Percentiles rank a stretch among this genome's conserved stretches.
phyloP scores from a whole-genome alignment of 2,329 filamentous ascomycete genomes.

The Neofusicoccum umdonicola region DNA sequence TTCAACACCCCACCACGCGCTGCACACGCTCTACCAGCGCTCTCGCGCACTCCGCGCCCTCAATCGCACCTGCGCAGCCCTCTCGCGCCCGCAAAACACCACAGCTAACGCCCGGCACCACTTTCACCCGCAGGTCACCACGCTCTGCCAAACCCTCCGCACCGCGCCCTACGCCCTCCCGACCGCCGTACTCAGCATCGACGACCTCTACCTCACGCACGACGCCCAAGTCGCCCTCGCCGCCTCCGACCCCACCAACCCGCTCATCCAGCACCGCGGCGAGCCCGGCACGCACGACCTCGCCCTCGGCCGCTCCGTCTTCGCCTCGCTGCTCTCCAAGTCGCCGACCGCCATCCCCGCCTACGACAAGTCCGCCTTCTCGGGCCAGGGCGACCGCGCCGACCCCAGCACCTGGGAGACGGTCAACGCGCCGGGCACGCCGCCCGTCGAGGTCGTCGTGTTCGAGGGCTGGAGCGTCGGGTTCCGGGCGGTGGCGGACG shows the following conservation, averaged over 20 bases:
- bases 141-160: conserved; percentile 62
- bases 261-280: conserved; percentile 75
- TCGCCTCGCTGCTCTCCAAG: conserved; percentile 56
- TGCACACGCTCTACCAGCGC: too few species aligned
- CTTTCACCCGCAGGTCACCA: conserved; percentile 49
- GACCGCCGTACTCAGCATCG: conserved; percentile 75
- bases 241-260: conserved; percentile 64
- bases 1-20: too few species aligned
- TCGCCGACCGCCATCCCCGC: conserved; percentile 62
- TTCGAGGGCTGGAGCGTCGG: conserved; percentile 92
- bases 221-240: conserved; percentile 65
- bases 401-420: conserved; percentile 60
- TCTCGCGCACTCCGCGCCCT: neutral
- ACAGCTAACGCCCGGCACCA: neutral
- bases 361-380: conserved; percentile 81
- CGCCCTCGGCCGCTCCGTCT: conserved; percentile 60
- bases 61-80: neutral
- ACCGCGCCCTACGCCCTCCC: conserved; percentile 57
- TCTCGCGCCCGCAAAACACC: neutral
- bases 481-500: conserved; percentile 64
- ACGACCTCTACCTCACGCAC: conserved; percentile 84
- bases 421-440: conserved; percentile 56
- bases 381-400: conserved; percentile 72
- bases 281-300: conserved; percentile 84
- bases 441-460: conserved; percentile 64